Evolutionary conservation across 2,329 filamentous ascomycete species (phyloP).

Genomic region (Cordyceps militaris): DNA sequence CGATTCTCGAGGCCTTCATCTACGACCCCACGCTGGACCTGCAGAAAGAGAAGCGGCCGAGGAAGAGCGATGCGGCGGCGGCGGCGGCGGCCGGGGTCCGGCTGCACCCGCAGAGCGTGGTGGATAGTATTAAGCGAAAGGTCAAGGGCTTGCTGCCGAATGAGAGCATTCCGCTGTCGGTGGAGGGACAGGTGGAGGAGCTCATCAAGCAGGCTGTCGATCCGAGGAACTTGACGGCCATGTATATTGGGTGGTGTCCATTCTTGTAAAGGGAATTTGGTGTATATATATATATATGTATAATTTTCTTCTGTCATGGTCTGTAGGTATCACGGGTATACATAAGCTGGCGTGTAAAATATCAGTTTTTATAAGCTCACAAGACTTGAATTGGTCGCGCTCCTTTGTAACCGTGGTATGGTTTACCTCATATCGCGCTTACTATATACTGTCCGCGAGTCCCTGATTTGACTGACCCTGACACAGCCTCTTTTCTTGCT

Average conservation of each 20-base stretch:
- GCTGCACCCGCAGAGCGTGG: constrained; percentile 62
- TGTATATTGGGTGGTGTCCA: constrained; percentile 93
- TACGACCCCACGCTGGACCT: constrained; percentile 96
- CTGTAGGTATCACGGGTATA: background rate
- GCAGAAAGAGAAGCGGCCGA: constrained; percentile 55
- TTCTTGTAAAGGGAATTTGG: constrained; percentile 36
- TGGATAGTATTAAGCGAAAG: constrained; percentile 84
- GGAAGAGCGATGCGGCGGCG: constrained; percentile 32
- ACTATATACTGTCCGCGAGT: too few relatives aligned
- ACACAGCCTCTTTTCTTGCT: background rate
- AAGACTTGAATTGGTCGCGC: too few relatives aligned
- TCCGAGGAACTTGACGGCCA: constrained; percentile 70
- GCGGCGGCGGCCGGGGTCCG: constrained; percentile 37
- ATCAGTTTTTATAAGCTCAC: too few relatives aligned
- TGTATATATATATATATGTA: background rate
- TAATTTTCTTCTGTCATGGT: background rate
- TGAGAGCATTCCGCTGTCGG: constrained; percentile 86
- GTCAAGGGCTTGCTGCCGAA: constrained; percentile 75
- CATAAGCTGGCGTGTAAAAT: too few relatives aligned
- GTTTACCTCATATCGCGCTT: too few relatives aligned
- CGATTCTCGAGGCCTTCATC: constrained; percentile 91
- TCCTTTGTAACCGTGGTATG: too few relatives aligned
- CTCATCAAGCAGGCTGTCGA: constrained; percentile 82
- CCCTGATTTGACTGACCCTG: background rate
- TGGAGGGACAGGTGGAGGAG: constrained; percentile 96